Conservation (phyloP, 257 asterid species). For the Solanum virginianum region DNA sequence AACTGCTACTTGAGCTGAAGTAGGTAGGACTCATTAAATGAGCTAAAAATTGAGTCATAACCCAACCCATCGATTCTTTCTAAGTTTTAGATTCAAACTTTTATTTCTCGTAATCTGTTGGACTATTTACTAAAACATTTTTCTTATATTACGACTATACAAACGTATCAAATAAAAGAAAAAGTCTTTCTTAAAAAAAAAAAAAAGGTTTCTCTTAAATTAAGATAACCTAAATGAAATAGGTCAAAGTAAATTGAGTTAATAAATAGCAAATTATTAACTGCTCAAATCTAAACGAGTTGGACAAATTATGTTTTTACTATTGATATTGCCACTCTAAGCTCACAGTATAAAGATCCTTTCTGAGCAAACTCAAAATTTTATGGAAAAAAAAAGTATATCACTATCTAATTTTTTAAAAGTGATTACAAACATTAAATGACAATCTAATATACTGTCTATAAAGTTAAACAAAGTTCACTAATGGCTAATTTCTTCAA, state of each 20-base stretch:
- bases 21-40: background rate
- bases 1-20: background rate
- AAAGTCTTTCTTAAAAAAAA: accelerated
- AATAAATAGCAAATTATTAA: background rate
- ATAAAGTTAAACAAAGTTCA: background rate
- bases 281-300: background rate
- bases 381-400: background rate
- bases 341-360: background rate
- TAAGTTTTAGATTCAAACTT: background rate
- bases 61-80: background rate
- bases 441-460: background rate
- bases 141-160: background rate
- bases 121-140: background rate
- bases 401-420: background rate
- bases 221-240: background rate
- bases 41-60: background rate
- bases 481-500: background rate
- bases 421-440: background rate
- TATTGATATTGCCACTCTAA: background rate
- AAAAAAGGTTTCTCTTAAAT: background rate
- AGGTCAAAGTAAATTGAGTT: background rate
- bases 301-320: background rate
- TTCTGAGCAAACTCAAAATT: background rate
- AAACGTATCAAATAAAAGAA: background rate
- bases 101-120: background rate